phyloP scores from a whole-genome alignment of 2,329 filamentous ascomycete species.

The Diaporthe longicolla region DNA sequence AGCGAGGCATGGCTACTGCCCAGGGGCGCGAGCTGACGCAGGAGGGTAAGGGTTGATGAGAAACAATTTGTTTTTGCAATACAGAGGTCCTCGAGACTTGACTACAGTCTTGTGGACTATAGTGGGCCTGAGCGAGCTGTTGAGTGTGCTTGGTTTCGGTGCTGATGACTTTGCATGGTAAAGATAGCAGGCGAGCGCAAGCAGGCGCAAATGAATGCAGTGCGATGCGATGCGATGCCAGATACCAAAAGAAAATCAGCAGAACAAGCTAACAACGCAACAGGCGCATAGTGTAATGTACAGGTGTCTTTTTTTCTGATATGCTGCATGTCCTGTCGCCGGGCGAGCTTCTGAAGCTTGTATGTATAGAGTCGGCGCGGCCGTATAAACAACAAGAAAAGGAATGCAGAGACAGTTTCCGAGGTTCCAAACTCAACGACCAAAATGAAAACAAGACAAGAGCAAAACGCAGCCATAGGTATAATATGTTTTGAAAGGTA shows the following conservation, averaged over 20 bases:
- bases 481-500: constrained; percentile 49
- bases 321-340: constrained; percentile 58
- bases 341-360: constrained; percentile 50
- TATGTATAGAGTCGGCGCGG: constrained; percentile 44
- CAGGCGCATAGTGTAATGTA: constrained; percentile 67
- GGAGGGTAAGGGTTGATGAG: constrained; percentile 41
- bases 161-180: constrained; percentile 43
- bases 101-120: constrained; percentile 41
- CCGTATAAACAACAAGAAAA: constrained; percentile 53
- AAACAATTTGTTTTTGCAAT: constrained; percentile 47
- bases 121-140: constrained; percentile 36
- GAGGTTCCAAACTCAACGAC: constrained; percentile 48
- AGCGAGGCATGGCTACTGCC: constrained; percentile 43
- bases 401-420: constrained; percentile 40
- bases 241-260: constrained; percentile 60
- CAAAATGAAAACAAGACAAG: constrained; percentile 46
- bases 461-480: constrained; percentile 49
- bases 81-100: constrained; percentile 49
- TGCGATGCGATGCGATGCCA: constrained; percentile 56
- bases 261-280: constrained; percentile 56
- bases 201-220: constrained; percentile 47
- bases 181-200: constrained; percentile 42
- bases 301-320: constrained; percentile 56
- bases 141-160: constrained; percentile 43
- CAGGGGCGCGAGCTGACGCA: constrained; percentile 43